Base-by-base conservation (phyloP, 345 rosid species). In the Gossypioides kirkii region DNA sequence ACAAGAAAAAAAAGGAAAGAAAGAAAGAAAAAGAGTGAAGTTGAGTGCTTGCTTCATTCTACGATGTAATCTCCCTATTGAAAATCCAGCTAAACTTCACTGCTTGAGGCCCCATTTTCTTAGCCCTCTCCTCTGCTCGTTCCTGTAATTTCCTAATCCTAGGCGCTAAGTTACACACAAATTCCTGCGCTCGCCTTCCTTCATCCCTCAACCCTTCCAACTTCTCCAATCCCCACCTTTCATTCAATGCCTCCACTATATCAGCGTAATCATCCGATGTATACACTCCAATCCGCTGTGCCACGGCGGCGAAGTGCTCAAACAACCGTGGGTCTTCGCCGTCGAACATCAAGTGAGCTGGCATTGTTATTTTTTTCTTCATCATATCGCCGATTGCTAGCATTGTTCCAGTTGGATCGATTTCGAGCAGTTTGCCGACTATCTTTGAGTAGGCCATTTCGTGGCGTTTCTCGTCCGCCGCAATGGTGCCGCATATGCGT, bases 391-490 rank as follows among this genome's bases (percentile, higher is more conserved):
- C 83, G 0, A 91, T 63, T 0, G 87, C 91, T 0, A 74, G 10
- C 77, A 86, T 81, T 0, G 86, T 89, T 0, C 82, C 80, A 0
- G 75, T 66, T 6, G 93, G 87, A 63, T 91, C 97, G 18, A 91
- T 80, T 56, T 89, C 86, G 0, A 89, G 84, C 1, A 91, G 89
- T 84, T 91, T 91, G 60, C 82, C 89, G 0, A 89, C 85, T 69
- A 91, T 91, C 58, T 43, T 74, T 0, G 77, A 16, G 79, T 89
- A 91, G 11, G 90, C 96, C 18, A 36, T 79, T 74, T 91, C 91
- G 78, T 90, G 96, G 8, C 91, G 91, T 71, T 76, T 88, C 82
- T 89, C 91, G 77, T 91, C 93, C 0, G 96, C 76, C 5, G 96
- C 96, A 11, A 91, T 91, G 73, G 86, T 84, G 10, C 93, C 90